Evolutionary conservation across 2,329 filamentous ascomycete genomes (phyloP), one percentile per base, ranked within the genome.

Genomic region (Myriosclerotinia scirpicola): DNA sequence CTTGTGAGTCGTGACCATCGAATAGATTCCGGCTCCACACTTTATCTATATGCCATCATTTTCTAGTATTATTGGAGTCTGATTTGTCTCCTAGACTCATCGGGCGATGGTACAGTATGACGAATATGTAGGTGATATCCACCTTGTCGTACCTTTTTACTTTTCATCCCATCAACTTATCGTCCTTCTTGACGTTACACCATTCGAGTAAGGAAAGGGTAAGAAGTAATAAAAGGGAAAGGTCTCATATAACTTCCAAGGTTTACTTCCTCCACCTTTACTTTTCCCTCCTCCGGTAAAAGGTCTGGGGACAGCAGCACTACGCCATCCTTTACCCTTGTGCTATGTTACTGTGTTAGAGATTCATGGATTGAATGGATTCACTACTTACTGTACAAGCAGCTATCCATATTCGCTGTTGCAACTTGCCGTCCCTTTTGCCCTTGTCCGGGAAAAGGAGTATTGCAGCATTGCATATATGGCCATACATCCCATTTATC

Each of bases 191-290:
- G n/a, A 38, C 14, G 17, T 22, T 36, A 36, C 34, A 54, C 53
- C n/a, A 36, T 8, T 17, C n/a, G 4, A 8, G 30, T 30, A 15
- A 36, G 9, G 15, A 11, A 36, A 36, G 11, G 9, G 30, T 20
- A n/a, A 4, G 34, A 20, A 38, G 34, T 12, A 54, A 48, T 17
- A 59, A 59, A 48, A 20, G 42, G 26, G 48, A 50, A 34, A 48
- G 56, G 56, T 59, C 42, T 59, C 42, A 48, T 6, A 59, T 36
- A 36, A 48, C 56, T 36, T 59, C 30, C 17, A n/a, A 36, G 26
- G 5, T 48, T 48, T 26, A 46, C 30, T 17, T 17, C 26, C 20
- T 48, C 56, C 42, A 48, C 56, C 26, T 59, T 59, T 36, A 12
- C 56, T 9, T 59, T 59, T 59, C 22, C 6, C 20, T 12, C 9